phyloP scores from a whole-genome alignment of 2,329 filamentous ascomycete species.

The Aspergillus costaricaensis region DNA sequence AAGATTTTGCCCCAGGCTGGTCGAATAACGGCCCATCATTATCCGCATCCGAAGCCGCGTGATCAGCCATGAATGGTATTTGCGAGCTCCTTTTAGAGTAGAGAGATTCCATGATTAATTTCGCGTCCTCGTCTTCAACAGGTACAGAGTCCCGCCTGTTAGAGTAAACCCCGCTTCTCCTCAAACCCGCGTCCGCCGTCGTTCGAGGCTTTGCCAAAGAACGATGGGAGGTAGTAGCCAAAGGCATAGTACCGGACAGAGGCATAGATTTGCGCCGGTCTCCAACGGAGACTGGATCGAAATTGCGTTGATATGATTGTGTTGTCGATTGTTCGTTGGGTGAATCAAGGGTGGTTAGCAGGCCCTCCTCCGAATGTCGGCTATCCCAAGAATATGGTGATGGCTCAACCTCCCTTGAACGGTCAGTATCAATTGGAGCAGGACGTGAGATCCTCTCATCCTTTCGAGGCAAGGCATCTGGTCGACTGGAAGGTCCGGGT shows the following conservation, averaged over 20 bases:
- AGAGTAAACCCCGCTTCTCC: constrained; percentile 35
- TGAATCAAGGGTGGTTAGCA: constrained; percentile 44
- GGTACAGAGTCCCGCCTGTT: constrained; percentile 27
- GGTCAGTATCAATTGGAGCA: constrained; percentile 49
- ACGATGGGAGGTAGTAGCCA: constrained; percentile 35
- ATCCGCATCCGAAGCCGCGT: constrained; percentile 25
- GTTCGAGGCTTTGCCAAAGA: constrained; percentile 31
- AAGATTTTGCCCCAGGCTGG: constrained; percentile 18
- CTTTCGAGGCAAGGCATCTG: constrained; percentile 21
- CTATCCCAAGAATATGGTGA: constrained; percentile 57
- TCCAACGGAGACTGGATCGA: constrained; percentile 19
- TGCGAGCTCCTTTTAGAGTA: constrained; percentile 31
- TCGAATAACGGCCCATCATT: constrained; percentile 32
- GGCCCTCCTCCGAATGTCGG: constrained; percentile 52
- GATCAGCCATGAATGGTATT: constrained; percentile 19
- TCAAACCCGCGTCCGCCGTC: constrained; percentile 28
- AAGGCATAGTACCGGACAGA: constrained; percentile 24
- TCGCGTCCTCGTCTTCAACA: constrained; percentile 44
- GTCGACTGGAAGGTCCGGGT: constrained; percentile 23
- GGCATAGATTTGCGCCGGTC: constrained; percentile 25
- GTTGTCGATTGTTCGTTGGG: constrained; percentile 15
- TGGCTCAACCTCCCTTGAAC: constrained; percentile 46
- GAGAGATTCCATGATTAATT: constrained; percentile 39
- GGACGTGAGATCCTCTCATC: constrained; percentile 33
- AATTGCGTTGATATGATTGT: constrained; percentile 18